Base-by-base conservation (phyloP, 306 rosid species). In the Trichosanthes cucumerina region DNA sequence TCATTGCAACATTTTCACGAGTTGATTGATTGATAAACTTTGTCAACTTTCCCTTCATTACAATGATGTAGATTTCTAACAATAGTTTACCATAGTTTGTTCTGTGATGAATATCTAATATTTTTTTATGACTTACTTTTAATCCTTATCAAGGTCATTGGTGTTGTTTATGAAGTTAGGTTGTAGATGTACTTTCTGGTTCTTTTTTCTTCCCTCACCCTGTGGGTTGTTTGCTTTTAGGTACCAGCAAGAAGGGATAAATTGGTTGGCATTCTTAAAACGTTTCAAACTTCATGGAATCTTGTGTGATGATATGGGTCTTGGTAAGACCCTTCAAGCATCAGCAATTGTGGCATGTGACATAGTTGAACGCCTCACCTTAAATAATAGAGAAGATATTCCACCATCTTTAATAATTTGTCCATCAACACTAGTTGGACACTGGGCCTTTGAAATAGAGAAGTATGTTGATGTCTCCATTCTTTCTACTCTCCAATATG, bases 211-310 rank as follows among this genome's bases (percentile, higher is more conserved):
- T 39, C 74, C 69, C 69, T 80, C 46, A 44, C 46, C 54, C 74
- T 38, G 49, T 60, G 71, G 26, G 28, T 34, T 21, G 34, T 39
- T 81, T 63, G 79, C 81, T 82, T 88, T 78, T 83, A 95, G 98
- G 91, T 95, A 95, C 82, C 98, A 95, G 81, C 97, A 95, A 78
- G 98, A 95, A 89, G 98, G 98, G 59, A 95, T 95, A 83, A 95
- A 95, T 83, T 95, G 97, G 98, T 85, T 95, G 81, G 96, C 97
- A 18, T 95, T 95, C 85, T 81, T 95, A 82, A 95, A 89, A 80
- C 97, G 98, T 79, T 95, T 95, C 89, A 95, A 95, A 92, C 98
- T 95, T 89, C 98, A 95, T 92, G 98, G 98, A 83, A 95, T 95
- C 83, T 88, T 95, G 82, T 95, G 98, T 84, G 98, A 95, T 82